These are phyloP conservation scores for Kwoniella dendrophila DNA, from an alignment of 768 basidiomycete genomes.

Conservation along the genomic window DNA sequence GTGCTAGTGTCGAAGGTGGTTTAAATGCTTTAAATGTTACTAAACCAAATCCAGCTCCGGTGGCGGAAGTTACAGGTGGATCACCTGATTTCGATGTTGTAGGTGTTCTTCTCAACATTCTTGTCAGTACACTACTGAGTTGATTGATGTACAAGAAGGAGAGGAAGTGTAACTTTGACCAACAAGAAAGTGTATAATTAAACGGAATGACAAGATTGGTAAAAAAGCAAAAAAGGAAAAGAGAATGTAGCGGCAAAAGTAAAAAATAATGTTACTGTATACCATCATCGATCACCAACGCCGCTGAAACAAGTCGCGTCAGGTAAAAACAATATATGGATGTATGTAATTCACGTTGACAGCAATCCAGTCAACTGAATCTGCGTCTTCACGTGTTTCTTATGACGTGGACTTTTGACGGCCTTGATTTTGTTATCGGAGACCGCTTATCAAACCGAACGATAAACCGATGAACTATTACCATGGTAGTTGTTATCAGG, in stretches of 20 bases:
- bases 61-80: slow-evolving; percentile 41
- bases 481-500: background rate
- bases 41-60: slow-evolving; percentile 55
- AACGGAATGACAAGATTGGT: background rate
- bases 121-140: background rate
- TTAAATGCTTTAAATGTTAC: slow-evolving; percentile 54
- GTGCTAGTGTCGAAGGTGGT: slow-evolving; percentile 40
- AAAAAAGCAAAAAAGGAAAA: background rate
- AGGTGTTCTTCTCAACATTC: slow-evolving; percentile 46
- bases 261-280: background rate
- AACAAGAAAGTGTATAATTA: background rate
- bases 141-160: background rate
- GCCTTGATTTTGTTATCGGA: background rate
- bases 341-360: background rate
- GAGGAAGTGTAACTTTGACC: background rate
- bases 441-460: slow-evolving; percentile 6
- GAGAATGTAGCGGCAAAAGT: background rate
- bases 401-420: slow-evolving; percentile 5
- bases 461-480: no score
- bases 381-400: background rate
- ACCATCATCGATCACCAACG: background rate
- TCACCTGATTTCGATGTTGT: slow-evolving; percentile 36
- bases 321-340: no score
- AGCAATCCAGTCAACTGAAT: slow-evolving; percentile 10
- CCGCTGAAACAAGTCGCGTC: slow-evolving; percentile 14